Evolutionary conservation across 345 rosid genomes (phyloP).

Genomic region (Eucalyptus cloeziana): DNA sequence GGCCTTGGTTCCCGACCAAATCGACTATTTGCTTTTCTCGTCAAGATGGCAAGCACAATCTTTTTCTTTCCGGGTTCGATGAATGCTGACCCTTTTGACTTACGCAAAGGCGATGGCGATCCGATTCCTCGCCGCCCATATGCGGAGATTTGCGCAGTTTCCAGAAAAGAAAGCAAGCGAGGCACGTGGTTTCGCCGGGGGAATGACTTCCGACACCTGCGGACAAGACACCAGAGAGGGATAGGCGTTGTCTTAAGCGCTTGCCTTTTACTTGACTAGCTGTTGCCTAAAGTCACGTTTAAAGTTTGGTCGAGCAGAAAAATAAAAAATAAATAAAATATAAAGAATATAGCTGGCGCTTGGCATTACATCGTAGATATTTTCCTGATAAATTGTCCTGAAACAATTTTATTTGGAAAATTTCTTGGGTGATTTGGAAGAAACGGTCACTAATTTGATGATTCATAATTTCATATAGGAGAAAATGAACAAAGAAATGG

Average conservation of each 20-base stretch:
- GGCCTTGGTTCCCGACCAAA: not conserved
- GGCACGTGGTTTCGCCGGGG: not conserved
- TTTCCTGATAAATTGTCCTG: not conserved
- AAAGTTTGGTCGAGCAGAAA: not conserved
- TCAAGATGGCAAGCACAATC: not conserved
- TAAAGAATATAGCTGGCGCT: not conserved
- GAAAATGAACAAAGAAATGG: not conserved
- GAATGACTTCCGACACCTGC: not conserved
- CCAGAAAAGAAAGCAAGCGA: not conserved
- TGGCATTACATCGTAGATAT: not conserved
- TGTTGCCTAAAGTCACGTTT: not conserved
- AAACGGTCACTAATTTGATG: not conserved
- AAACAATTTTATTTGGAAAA: not conserved
- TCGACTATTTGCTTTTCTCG: not conserved
- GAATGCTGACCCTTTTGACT: not conserved
- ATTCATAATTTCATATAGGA: not conserved
- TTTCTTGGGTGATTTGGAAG: not conserved
- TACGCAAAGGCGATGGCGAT: not conserved
- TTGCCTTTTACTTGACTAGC: not conserved
- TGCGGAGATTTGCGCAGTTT: not conserved
- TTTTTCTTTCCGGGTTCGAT: not conserved
- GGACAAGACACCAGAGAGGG: not conserved
- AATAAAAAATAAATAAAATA: too few relatives aligned
- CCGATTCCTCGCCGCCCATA: not conserved
- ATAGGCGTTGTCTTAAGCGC: not conserved